Percentiles rank a stretch among this genome's conserved stretches.
Conservation (phyloP, 371 early-diverging fungal genomes). For the Mucor racemosus region DNA sequence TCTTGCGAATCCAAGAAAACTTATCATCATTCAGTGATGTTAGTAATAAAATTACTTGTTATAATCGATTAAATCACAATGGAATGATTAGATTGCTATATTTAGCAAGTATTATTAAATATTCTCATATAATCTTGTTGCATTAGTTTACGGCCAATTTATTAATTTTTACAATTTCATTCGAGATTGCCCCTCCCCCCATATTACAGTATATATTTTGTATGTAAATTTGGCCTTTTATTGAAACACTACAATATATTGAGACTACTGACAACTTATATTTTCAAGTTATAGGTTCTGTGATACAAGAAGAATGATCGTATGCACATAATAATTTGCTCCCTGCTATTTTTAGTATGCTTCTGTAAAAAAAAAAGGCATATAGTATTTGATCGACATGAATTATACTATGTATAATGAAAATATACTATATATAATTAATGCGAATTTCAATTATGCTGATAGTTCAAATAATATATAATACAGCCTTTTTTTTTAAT, state of each 20-base stretch:
- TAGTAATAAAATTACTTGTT: not conserved
- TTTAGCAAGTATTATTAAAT: not conserved
- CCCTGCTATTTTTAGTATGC: not conserved
- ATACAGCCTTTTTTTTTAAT: too few species aligned
- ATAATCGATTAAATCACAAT: not conserved
- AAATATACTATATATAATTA: not conserved
- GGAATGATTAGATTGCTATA: not conserved
- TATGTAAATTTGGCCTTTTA: not conserved
- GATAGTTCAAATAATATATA: not conserved
- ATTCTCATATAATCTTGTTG: too few species aligned
- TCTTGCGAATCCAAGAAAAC: not conserved
- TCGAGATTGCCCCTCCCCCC: too few species aligned
- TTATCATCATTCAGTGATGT: not conserved
- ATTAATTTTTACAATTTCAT: too few species aligned
- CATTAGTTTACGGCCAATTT: too few species aligned
- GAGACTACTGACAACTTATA: too few species aligned
- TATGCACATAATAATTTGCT: not conserved
- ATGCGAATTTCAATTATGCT: not conserved
- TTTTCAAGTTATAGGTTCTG: not conserved
- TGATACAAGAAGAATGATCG: constrained; percentile 2
- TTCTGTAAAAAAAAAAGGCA: not conserved
- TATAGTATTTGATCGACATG: constrained; percentile 4
- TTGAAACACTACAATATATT: too few species aligned
- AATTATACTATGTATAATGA: not conserved
- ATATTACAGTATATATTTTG: too few species aligned